Conservation (phyloP, 805 yeast genomes). For the Candida suzukii region DNA sequence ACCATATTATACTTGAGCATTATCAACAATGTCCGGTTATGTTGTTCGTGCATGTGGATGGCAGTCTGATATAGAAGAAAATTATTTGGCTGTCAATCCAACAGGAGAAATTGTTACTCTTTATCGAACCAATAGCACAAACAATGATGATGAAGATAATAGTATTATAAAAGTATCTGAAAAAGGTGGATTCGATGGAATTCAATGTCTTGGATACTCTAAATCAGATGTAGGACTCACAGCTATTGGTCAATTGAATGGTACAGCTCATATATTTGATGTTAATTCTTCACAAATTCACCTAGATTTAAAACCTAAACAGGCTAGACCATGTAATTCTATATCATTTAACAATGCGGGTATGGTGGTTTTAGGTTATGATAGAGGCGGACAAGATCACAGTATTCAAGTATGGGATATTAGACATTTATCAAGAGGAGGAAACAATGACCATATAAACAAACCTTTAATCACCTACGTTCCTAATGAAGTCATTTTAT, state of each 20-base stretch:
- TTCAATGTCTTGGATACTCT: conserved; percentile 64
- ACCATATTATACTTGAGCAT: neutral
- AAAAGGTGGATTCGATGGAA: conserved; percentile 57
- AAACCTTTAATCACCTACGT: conserved; percentile 52
- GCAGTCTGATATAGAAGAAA: conserved; percentile 51
- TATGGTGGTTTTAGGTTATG: conserved; percentile 71
- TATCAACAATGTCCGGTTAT: conserved; percentile 44
- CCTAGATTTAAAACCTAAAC: conserved; percentile 49
- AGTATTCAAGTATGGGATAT: conserved; percentile 79
- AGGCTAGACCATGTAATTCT: conserved; percentile 68
- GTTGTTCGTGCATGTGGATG: conserved; percentile 53
- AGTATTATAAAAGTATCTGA: conserved; percentile 45
- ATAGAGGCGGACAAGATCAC: conserved; percentile 67
- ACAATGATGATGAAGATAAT: conserved; percentile 35
- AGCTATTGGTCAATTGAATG: conserved; percentile 72
- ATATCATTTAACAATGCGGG: conserved; percentile 61
- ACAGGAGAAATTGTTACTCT: conserved; percentile 73
- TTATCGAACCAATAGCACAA: conserved; percentile 30
- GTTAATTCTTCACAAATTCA: conserved; percentile 33
- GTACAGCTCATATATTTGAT: conserved; percentile 58
- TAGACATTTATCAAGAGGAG: conserved; percentile 43
- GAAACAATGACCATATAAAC: conserved; percentile 42
- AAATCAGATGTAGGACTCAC: conserved; percentile 46
- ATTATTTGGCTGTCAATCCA: conserved; percentile 64
- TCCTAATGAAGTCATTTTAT: conserved; percentile 67